These are phyloP conservation scores for Sinapis alba DNA, from an alignment of 441 rosid genomes.

Conservation along the genomic window DNA sequence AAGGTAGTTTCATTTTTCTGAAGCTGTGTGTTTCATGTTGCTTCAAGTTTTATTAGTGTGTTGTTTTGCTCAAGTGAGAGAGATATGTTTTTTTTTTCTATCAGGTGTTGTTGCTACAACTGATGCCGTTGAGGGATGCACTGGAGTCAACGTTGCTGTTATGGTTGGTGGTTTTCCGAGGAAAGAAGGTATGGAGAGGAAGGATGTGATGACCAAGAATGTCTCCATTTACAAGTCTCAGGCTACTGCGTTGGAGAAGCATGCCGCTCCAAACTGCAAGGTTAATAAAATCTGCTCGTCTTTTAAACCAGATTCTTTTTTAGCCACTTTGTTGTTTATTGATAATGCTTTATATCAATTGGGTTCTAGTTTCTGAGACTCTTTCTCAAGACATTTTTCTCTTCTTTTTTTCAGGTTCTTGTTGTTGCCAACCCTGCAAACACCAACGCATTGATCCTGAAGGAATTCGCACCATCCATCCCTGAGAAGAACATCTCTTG, in stretches of 20 bases:
- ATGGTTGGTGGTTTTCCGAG: conserved; percentile 99
- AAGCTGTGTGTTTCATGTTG: not conserved
- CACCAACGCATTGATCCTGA: conserved; percentile 84
- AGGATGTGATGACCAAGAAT: conserved; percentile 93
- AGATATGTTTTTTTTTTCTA: not conserved
- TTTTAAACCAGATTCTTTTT: not conserved
- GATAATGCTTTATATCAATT: not conserved
- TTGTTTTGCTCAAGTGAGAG: not conserved
- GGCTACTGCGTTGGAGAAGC: conserved; percentile 89
- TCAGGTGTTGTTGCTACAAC: conserved; percentile 95
- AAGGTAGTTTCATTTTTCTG: conserved; percentile 47
- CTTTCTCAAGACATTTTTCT: not conserved
- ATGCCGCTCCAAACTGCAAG: conserved; percentile 96
- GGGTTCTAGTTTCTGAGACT: not conserved
- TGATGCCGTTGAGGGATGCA: conserved; percentile 94
- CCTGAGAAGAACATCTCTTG: conserved; percentile 81
- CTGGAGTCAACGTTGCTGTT: conserved; percentile 80
- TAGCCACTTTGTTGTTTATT: not conserved
- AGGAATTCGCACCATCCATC: conserved; percentile 90
- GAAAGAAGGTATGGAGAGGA: conserved; percentile 98
- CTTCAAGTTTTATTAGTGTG: no score
- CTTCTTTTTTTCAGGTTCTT: conserved; percentile 52
- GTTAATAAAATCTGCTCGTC: conserved; percentile 39
- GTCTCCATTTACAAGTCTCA: conserved; percentile 94
- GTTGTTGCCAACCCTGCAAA: conserved; percentile 97